Base-by-base conservation (phyloP, 495 filamentous ascomycete genomes). In the Parathielavia hyrcaniae region DNA sequence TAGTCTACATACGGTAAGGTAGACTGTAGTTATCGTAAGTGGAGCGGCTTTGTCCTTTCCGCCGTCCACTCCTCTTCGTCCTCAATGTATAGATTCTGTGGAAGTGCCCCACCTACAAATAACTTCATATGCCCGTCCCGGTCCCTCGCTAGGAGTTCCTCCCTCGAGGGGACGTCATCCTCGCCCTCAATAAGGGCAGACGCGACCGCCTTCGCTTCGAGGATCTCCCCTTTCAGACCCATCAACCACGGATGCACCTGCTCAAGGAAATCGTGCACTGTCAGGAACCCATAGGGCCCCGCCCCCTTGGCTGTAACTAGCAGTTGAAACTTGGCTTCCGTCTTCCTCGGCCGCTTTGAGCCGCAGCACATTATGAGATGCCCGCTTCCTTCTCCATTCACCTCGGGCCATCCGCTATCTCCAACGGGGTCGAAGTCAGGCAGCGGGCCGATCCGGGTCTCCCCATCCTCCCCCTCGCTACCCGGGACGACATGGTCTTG, bases 221-320 rank as follows among this genome's bases (percentile, higher is more conserved):
- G 47, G 47, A 50, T 50, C 5, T 35, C 30, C 26, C 47, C 22
- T 14, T 30, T 26, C 30, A 35, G 30, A 12, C 47, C 13, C 47
- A 50, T 23, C 26, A 50, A 30, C 45, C 45, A 48, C 47, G 47
- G 47, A 30, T 50, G 47, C 47, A 50, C 20, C 16, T 12, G 26
- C 20, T 12, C 34, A 16, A 50, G 26, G 47, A 17, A 50, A 30
- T 50, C 47, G 47, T 50, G 47, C 47, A 26, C 47, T 13, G 43
- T 45, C n/a, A 45, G n/a, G 43, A 45, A 45, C n/a, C 43, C 43
- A 19, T 19, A n/a, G 43, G 19, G n/a, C 43, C 43, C 43, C 43
- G n/a, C 19, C 43, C n/a, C 43, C 43, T 45, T 45, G 43, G 43
- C 26, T 30, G 26, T 30, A 6, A 30, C 26, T 6, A 45, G 43